A percentile compares a stretch with the other conserved stretches of the same genome.
These are phyloP conservation scores for Dissophora ornata DNA, from an alignment of 192 early-diverging fungal species.

Conservation along the genomic window DNA sequence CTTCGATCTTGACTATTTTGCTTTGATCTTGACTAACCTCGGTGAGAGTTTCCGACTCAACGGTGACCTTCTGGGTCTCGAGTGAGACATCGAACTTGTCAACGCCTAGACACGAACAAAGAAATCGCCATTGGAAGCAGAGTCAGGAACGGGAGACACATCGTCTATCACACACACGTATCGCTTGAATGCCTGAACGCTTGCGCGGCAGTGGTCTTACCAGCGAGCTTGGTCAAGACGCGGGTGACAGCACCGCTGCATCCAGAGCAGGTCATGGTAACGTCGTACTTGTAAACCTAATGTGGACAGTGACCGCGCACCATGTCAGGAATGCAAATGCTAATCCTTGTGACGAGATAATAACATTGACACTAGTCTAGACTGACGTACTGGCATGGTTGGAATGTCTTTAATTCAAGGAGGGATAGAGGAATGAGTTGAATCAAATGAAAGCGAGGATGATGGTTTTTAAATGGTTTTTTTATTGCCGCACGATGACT, in stretches of 20 bases:
- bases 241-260: constrained; percentile 81
- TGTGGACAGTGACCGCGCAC: not conserved
- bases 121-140: not conserved
- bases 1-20: too few species aligned
- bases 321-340: too few species aligned
- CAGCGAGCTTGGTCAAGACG: constrained; percentile 69
- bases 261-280: constrained; percentile 83
- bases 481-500: too few species aligned
- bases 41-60: constrained; percentile 51
- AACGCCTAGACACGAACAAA: constrained; percentile 47
- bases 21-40: constrained; percentile 18
- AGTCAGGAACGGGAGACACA: not conserved
- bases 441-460: constrained; percentile 7
- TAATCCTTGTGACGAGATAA: too few species aligned
- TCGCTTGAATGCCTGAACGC: too few species aligned
- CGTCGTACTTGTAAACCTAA: constrained; percentile 77
- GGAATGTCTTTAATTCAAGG: too few species aligned
- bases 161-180: too few species aligned
- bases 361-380: too few species aligned
- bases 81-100: constrained; percentile 66
- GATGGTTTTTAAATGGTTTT: too few species aligned
- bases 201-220: constrained; percentile 50
- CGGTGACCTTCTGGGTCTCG: constrained; percentile 70
- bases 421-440: not conserved
- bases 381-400: constrained; percentile 27